phyloP scores from a whole-genome alignment of 768 basidiomycete genomes.

The Rhodotorula babjevae region DNA sequence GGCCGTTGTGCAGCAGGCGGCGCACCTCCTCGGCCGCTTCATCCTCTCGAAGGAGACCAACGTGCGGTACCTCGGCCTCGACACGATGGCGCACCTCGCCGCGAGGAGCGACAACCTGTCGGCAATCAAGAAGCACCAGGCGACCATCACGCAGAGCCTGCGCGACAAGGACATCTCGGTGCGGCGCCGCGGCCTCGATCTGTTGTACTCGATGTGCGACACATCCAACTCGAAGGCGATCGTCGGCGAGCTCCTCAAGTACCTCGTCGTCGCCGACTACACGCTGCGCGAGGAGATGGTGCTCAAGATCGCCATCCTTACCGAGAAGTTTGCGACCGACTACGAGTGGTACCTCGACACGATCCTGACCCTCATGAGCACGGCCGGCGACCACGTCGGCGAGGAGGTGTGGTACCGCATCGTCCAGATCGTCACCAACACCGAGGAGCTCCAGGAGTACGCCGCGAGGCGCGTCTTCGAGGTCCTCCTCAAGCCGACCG shows the following conservation, averaged over 20 bases:
- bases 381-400: constrained; percentile 96
- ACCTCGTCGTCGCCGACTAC: constrained; percentile 93
- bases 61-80: constrained; percentile 91
- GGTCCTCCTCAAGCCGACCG: constrained; percentile 63
- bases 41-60: constrained; percentile 98
- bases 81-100: constrained; percentile 97
- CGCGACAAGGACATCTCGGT: constrained; percentile 98
- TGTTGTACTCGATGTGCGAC: constrained; percentile 99
- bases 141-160: constrained; percentile 86
- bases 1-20: constrained; percentile 77
- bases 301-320: constrained; percentile 93
- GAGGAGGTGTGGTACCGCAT: constrained; percentile 99
- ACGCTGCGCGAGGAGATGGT: constrained; percentile 97
- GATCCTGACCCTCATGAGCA: constrained; percentile 87
- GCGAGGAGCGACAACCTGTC: constrained; percentile 85
- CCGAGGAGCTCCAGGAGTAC: constrained; percentile 93
- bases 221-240: constrained; percentile 92
- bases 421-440: constrained; percentile 92
- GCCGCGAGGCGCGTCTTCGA: constrained; percentile 88
- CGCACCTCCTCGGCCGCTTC: constrained; percentile 85
- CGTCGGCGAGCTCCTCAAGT: constrained; percentile 88
- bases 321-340: constrained; percentile 94
- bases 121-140: constrained; percentile 90
- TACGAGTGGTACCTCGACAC: constrained; percentile 77
- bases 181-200: constrained; percentile 83